phyloP scores from a whole-genome alignment of 129 eudicot species.

The Calendula officinalis region DNA sequence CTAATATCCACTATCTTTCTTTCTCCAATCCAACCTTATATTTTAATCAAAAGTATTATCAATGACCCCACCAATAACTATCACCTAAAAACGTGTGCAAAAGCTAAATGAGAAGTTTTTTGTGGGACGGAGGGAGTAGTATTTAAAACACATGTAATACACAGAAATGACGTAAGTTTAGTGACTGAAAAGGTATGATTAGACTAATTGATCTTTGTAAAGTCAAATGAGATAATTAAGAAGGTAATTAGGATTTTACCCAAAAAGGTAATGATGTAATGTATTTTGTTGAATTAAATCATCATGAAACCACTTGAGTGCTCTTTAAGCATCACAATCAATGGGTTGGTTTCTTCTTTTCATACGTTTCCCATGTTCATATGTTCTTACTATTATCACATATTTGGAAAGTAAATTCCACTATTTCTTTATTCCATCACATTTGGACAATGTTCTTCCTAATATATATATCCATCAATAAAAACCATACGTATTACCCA shows the following conservation, averaged over 20 bases:
- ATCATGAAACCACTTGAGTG: constrained; percentile 22
- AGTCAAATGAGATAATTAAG: neutral
- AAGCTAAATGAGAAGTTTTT: too few species aligned
- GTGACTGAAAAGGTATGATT: neutral
- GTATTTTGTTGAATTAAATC: constrained; percentile 6
- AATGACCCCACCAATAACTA: too few species aligned
- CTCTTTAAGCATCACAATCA: constrained; percentile 24
- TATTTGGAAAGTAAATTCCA: constrained; percentile 14
- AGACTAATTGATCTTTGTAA: too few species aligned
- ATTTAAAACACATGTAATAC: neutral
- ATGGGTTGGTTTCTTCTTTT: constrained; percentile 10
- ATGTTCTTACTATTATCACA: constrained; percentile 15
- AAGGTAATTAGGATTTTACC: constrained; percentile 15
- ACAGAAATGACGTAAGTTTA: too few species aligned
- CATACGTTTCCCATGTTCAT: constrained; percentile 2
- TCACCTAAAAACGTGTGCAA: too few species aligned
- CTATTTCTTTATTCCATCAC: neutral
- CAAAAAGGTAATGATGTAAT: constrained; percentile 24
- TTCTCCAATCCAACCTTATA: too few species aligned
- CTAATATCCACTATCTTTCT: too few species aligned
- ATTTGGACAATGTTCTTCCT: neutral
- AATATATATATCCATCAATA: neutral
- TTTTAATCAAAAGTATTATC: too few species aligned
- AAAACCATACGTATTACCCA: neutral
- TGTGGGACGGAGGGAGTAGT: too few species aligned